phyloP scores from a whole-genome alignment of 2,329 filamentous ascomycete species.

The Amylocarpus encephaloides region DNA sequence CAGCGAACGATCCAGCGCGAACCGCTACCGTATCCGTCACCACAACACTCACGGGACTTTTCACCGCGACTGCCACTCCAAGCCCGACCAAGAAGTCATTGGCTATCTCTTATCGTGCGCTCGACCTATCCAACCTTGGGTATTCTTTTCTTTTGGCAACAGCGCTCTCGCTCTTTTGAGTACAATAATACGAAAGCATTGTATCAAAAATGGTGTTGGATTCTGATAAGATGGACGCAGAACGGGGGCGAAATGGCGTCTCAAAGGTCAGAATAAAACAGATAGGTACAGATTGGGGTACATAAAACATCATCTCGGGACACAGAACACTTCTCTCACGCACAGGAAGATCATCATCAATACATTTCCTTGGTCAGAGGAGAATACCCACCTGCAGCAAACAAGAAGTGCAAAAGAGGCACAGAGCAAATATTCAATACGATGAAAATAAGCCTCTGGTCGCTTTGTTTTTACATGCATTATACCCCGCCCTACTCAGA shows the following conservation, averaged over 20 bases:
- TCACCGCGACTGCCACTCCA: conserved; percentile 30
- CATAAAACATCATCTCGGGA: neutral
- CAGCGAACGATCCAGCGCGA: conserved; percentile 4
- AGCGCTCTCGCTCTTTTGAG: neutral
- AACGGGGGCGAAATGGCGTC: neutral
- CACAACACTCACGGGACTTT: conserved; percentile 29
- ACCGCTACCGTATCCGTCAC: conserved; percentile 22
- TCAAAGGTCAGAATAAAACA: neutral
- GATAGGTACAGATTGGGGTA: neutral
- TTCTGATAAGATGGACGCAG: neutral
- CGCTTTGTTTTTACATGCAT: neutral
- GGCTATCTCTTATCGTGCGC: conserved; percentile 4
- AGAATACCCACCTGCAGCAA: too few relatives aligned
- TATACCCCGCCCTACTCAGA: neutral
- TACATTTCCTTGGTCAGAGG: too few relatives aligned
- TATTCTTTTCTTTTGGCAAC: neutral
- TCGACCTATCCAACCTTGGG: neutral
- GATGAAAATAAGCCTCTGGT: conserved; percentile 42
- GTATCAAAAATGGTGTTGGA: neutral
- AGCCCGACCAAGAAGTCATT: conserved; percentile 22
- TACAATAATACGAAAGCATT: neutral
- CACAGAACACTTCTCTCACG: neutral
- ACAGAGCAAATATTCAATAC: conserved; percentile 64
- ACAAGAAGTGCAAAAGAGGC: neutral
- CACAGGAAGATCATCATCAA: too few relatives aligned